Conservation (phyloP, 2,329 filamentous ascomycete species). For the Metarhizium rileyi region DNA sequence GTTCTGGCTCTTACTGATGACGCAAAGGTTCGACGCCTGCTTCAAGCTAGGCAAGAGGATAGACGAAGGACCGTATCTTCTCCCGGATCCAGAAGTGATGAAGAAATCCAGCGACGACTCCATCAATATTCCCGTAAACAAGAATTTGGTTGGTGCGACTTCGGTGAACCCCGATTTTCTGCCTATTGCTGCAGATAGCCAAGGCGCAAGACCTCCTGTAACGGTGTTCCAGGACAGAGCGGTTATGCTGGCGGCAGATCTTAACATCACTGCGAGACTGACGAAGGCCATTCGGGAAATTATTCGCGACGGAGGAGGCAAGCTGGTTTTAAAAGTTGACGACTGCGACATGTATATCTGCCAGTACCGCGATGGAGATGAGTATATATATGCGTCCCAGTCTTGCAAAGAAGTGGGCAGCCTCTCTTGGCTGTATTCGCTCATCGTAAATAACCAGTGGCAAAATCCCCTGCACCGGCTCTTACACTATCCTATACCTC, state of each 20-base stretch:
- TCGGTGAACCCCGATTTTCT: slow-evolving; percentile 36
- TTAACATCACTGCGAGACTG: slow-evolving; percentile 60
- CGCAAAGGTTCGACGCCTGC: slow-evolving; percentile 82
- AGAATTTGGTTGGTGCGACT: slow-evolving; percentile 58
- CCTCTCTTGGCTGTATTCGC: slow-evolving; percentile 83
- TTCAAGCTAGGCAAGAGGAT: slow-evolving; percentile 87
- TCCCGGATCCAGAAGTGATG: slow-evolving; percentile 83
- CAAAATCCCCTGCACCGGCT: slow-evolving; percentile 74
- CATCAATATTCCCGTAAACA: slow-evolving; percentile 45
- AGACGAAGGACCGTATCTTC: slow-evolving; percentile 72
- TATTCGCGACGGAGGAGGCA: slow-evolving; percentile 61
- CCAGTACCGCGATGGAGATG: slow-evolving; percentile 70
- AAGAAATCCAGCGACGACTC: slow-evolving; percentile 44
- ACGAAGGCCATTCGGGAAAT: slow-evolving; percentile 59
- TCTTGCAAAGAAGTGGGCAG: slow-evolving; percentile 80
- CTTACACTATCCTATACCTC: slow-evolving; percentile 81
- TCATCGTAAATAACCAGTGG: slow-evolving; percentile 85
- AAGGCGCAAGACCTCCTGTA: slow-evolving; percentile 39
- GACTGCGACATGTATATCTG: slow-evolving; percentile 79
- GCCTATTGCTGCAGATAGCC: slow-evolving; percentile 31
- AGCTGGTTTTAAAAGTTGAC: slow-evolving; percentile 53
- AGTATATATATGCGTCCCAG: slow-evolving; percentile 70
- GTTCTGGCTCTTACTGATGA: neutral
- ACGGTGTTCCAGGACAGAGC: slow-evolving; percentile 68
- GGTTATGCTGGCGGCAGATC: slow-evolving; percentile 68